Evolutionary conservation across 106 monocot species (phyloP), one percentile per base, ranked within the genome.

Genomic region (Phalaenopsis equestris): DNA sequence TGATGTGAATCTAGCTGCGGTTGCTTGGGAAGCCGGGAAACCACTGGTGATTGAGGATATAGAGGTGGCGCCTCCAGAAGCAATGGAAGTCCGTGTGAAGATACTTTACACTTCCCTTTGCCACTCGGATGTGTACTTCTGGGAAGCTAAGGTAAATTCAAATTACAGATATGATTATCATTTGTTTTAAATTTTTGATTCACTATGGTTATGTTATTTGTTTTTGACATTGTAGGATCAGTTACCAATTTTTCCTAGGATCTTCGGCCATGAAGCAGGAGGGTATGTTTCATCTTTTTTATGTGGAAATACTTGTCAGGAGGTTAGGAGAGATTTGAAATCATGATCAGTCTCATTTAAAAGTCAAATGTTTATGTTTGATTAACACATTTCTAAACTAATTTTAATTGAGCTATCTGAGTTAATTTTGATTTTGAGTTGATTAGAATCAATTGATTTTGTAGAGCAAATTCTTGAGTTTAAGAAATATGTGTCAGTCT

Each of bases 191-290:
- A 6, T 42, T 73, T 73, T 30, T 1, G 5, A 17, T 42, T 73
- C 11, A 52, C 3, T 52, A 12, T 15, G 2, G 0, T 6, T 45
- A 2, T 72, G 8, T 16, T 16, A 5, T 39, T 41, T 72, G 42
- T 45, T 75, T 42, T 41, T 36, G 41, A 41, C 45, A 37, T 75
- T 75, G 17, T 81, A 91, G 91, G 88, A 85, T 12, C 88, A 88
- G 79, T 86, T 79, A 55, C 85, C 91, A 6, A 42, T 89, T 39
- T 91, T 91, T 72, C 92, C 92, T 23, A 37, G 92, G 58, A 93
- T 90, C 41, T 80, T 90, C 37, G 92, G 92, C 42, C 92, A 93
- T 81, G 92, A 93, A 72, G 92, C 90, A 47, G 86, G 84, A 86
- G 92, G 92, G 92, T 93, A 86, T 75, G 87, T 46, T 72, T 38